Evolutionary conservation across 2,329 filamentous ascomycete species (phyloP).

Genomic region (Cercospora sp.): DNA sequence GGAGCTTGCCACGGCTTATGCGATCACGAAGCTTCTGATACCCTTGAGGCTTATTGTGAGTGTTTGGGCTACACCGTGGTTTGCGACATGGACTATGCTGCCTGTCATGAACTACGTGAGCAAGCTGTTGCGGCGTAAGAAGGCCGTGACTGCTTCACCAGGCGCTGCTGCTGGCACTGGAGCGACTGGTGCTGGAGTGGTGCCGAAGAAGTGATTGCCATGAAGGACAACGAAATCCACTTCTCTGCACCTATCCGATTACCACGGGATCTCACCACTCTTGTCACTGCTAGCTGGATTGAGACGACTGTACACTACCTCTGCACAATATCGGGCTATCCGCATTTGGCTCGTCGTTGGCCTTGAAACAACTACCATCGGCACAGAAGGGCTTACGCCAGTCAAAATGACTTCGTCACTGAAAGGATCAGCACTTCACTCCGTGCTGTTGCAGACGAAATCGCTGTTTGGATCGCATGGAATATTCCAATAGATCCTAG

Average conservation of each 20-base stretch:
- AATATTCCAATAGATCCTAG: not conserved
- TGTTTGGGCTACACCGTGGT: conserved; percentile 89
- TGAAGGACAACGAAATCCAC: not conserved
- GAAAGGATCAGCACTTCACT: not conserved
- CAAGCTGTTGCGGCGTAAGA: conserved; percentile 41
- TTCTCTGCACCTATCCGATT: not conserved
- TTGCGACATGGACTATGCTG: conserved; percentile 67
- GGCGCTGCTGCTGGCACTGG: conserved; percentile 38
- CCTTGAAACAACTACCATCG: not conserved
- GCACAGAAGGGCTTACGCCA: not conserved
- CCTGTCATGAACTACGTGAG: conserved; percentile 47
- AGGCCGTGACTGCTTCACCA: conserved; percentile 4
- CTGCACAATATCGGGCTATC: not conserved
- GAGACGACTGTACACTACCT: not conserved
- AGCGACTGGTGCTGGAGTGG: conserved; percentile 37
- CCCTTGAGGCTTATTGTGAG: conserved; percentile 75
- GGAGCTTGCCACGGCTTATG: conserved; percentile 82
- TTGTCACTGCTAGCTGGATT: not conserved
- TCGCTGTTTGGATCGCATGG: not conserved
- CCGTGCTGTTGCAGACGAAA: not conserved
- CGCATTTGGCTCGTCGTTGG: not conserved
- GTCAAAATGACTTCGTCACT: not conserved
- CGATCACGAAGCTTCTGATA: conserved; percentile 81
- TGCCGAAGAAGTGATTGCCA: conserved; percentile 29
- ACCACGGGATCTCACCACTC: not conserved